Evolutionary conservation across 345 rosid species (phyloP).

Genomic region (Populus tremula): DNA sequence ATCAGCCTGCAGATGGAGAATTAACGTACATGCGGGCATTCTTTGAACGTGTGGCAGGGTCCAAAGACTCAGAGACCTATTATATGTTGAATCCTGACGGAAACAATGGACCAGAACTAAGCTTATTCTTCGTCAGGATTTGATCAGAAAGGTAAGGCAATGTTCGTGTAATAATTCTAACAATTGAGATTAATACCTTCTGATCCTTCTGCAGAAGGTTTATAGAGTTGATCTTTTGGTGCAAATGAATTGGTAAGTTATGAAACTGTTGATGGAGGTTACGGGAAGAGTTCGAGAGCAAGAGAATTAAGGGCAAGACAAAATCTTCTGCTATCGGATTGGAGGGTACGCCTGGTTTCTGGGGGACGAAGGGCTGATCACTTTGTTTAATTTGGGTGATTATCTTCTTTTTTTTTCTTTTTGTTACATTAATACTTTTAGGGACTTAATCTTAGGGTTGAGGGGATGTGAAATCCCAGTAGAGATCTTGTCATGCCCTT

Average conservation of each 20-base stretch:
- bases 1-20: conserved; percentile 53
- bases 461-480: background rate
- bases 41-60: conserved; percentile 75
- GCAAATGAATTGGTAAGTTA: background rate
- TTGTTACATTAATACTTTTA: background rate
- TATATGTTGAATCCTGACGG: conserved; percentile 84
- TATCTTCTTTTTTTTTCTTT: background rate
- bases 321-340: background rate
- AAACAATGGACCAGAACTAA: conserved; percentile 66
- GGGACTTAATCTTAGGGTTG: background rate
- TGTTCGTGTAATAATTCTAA: background rate
- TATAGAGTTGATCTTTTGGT: background rate
- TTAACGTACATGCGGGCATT: conserved; percentile 72
- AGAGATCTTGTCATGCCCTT: background rate
- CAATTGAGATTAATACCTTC: background rate
- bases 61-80: conserved; percentile 83
- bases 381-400: background rate
- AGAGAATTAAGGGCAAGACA: background rate
- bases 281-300: background rate
- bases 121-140: conserved; percentile 62
- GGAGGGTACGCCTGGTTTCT: background rate
- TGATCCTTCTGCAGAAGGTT: background rate
- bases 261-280: background rate
- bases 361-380: background rate
- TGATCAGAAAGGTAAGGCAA: conserved; percentile 12